Percentiles rank a stretch among this genome's conserved stretches.
These are phyloP conservation scores for Naganishia liquefaciens DNA, from an alignment of 1,284 basidiomycete species.

Conservation along the genomic window DNA sequence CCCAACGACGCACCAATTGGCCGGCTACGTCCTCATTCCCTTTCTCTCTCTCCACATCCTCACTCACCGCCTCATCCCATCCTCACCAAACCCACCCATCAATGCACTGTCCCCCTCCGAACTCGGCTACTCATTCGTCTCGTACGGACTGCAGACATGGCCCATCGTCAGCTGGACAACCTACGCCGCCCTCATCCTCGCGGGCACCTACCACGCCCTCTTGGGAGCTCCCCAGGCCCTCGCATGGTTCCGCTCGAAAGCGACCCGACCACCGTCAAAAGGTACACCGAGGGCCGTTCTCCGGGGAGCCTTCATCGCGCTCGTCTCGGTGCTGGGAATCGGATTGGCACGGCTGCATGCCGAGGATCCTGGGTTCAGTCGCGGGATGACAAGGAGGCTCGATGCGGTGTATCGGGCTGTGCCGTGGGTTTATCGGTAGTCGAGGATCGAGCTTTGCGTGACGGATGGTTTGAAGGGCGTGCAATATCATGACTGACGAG, in stretches of 20 bases:
- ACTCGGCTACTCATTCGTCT: conserved; percentile 48
- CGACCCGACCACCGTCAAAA: neutral
- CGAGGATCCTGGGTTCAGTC: conserved; percentile 11
- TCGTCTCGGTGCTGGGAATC: conserved; percentile 13
- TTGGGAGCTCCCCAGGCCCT: conserved; percentile 46
- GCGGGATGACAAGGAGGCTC: conserved; percentile 10
- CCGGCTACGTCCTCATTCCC: conserved; percentile 42
- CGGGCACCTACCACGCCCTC: conserved; percentile 40
- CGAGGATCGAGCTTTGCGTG: no score
- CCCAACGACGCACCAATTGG: conserved; percentile 12
- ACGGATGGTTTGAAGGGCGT: neutral
- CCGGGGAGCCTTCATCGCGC: neutral
- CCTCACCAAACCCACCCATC: conserved; percentile 39
- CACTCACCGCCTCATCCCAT: conserved; percentile 45
- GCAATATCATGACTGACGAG: no score
- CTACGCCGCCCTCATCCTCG: conserved; percentile 39
- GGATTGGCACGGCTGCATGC: conserved; percentile 13
- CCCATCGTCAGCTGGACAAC: conserved; percentile 35
- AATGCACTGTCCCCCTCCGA: conserved; percentile 43
- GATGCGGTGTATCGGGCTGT: conserved; percentile 27
- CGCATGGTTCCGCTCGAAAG: conserved; percentile 36
- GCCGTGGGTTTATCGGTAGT: conserved; percentile 22
- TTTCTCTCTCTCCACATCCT: conserved; percentile 43
- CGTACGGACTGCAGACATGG: conserved; percentile 39
- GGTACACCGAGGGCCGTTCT: neutral